A percentile compares a stretch with the other conserved stretches of the same genome.
Evolutionary conservation across 2,329 filamentous ascomycete species (phyloP).

Genomic region (Hypoxylon sp.): DNA sequence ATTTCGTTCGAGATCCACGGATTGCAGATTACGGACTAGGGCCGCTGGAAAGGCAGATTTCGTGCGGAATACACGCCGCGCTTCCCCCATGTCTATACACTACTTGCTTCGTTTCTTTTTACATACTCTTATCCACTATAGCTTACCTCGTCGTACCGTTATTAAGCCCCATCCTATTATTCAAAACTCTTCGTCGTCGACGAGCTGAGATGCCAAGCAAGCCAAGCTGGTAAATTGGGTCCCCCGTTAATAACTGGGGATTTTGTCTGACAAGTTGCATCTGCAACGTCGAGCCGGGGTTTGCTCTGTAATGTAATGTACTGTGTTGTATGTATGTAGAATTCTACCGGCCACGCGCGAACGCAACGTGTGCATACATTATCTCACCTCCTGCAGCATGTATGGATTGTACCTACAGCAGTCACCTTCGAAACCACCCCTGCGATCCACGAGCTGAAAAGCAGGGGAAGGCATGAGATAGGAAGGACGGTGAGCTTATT

Average conservation of each 20-base stretch:
- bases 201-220: conserved; percentile 20
- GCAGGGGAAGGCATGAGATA: conserved; percentile 32
- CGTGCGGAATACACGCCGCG: background rate
- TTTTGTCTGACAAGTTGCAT: conserved; percentile 17
- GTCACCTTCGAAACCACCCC: conserved; percentile 8
- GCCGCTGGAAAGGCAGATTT: conserved; percentile 22
- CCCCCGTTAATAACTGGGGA: conserved; percentile 22
- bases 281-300: conserved; percentile 28
- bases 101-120: background rate
- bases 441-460: conserved; percentile 40
- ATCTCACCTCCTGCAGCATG: conserved; percentile 22
- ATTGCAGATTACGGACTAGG: conserved; percentile 31
- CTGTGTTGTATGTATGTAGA: conserved; percentile 9
- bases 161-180: conserved; percentile 8
- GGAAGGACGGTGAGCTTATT: conserved; percentile 36
- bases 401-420: conserved; percentile 32
- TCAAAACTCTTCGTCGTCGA: conserved; percentile 1
- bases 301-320: conserved; percentile 15
- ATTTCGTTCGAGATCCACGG: conserved; percentile 27
- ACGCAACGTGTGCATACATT: conserved; percentile 15
- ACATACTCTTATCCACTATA: background rate
- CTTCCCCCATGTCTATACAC: background rate
- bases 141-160: conserved; percentile 6
- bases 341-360: conserved; percentile 14
- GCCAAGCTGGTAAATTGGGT: conserved; percentile 2